Conservation (phyloP, 2,329 filamentous ascomycete species). For the Pezicula neosporulosa region DNA sequence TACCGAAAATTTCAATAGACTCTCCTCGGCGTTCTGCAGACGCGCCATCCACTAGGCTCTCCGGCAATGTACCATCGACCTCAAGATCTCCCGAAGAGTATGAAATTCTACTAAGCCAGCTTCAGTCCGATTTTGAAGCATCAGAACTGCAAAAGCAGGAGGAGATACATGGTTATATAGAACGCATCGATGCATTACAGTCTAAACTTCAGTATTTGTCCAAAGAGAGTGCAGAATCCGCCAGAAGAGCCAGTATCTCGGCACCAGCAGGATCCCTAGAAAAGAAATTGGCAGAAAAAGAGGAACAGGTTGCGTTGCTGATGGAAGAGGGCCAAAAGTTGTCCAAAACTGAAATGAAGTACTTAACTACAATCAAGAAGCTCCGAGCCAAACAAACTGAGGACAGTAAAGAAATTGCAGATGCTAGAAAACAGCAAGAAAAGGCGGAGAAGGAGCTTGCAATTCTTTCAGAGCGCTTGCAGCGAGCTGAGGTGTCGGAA, state of each 20-base stretch:
- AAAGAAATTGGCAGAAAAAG: conserved; percentile 82
- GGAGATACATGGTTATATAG: conserved; percentile 78
- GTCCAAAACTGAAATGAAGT: conserved; percentile 81
- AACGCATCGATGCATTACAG: conserved; percentile 88
- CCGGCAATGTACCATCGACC: neutral
- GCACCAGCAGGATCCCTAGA: conserved; percentile 64
- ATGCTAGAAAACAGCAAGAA: conserved; percentile 56
- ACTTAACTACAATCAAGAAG: conserved; percentile 79
- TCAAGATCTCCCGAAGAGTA: conserved; percentile 30
- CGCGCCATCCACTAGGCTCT: conserved; percentile 11
- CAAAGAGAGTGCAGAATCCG: conserved; percentile 72
- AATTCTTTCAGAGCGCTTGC: conserved; percentile 42
- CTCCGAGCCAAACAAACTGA: conserved; percentile 64
- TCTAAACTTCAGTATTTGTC: conserved; percentile 87
- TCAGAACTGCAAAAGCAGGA: conserved; percentile 59
- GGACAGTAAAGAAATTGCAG: conserved; percentile 60
- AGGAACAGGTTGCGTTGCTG: conserved; percentile 82
- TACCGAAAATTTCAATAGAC: conserved; percentile 20
- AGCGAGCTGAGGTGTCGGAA: conserved; percentile 50
- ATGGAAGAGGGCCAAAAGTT: conserved; percentile 92
- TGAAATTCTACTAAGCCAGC: conserved; percentile 33
- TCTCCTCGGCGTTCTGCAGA: conserved; percentile 27
- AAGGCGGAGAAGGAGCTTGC: conserved; percentile 50
- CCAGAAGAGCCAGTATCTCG: conserved; percentile 63
- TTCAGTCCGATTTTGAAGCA: conserved; percentile 26